Percentiles rank a stretch among this genome's conserved stretches.
Conservation (phyloP, 129 eudicot genomes). For the Cynara cardunculus region DNA sequence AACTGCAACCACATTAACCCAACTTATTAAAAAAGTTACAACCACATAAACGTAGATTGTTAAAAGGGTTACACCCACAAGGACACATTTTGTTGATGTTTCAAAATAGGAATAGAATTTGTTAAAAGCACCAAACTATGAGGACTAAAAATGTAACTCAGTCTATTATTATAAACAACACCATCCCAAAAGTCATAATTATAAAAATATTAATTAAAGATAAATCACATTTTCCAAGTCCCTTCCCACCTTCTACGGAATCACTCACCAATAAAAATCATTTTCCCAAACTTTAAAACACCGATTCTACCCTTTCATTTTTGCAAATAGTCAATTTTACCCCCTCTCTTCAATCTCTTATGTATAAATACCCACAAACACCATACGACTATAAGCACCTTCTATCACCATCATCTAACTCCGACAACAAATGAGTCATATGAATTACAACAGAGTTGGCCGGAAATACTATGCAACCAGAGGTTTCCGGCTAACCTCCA, state of each 20-base stretch:
- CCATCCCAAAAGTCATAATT: conserved; percentile 31
- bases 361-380: conserved; percentile 33
- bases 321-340: conserved; percentile 27
- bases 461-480: conserved; percentile 40
- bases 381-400: conserved; percentile 1
- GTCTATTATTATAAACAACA: neutral
- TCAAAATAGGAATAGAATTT: no score
- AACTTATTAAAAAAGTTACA: no score
- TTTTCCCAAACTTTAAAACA: neutral
- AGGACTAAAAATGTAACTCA: neutral
- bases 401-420: conserved; percentile 4
- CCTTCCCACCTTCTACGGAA: conserved; percentile 41
- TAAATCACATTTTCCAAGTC: conserved; percentile 37
- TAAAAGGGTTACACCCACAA: neutral
- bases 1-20: neutral
- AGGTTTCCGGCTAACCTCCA: conserved; percentile 61
- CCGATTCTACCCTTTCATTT: conserved; percentile 8
- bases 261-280: conserved; percentile 35
- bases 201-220: conserved; percentile 7
- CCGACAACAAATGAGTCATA: conserved; percentile 36
- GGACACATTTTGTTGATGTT: neutral
- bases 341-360: neutral
- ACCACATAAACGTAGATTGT: neutral
- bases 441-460: conserved; percentile 56
- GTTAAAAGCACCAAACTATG: neutral